These are phyloP conservation scores for Erythrophleum ivorense DNA, from an alignment of 331 rosid genomes.

Conservation along the genomic window DNA sequence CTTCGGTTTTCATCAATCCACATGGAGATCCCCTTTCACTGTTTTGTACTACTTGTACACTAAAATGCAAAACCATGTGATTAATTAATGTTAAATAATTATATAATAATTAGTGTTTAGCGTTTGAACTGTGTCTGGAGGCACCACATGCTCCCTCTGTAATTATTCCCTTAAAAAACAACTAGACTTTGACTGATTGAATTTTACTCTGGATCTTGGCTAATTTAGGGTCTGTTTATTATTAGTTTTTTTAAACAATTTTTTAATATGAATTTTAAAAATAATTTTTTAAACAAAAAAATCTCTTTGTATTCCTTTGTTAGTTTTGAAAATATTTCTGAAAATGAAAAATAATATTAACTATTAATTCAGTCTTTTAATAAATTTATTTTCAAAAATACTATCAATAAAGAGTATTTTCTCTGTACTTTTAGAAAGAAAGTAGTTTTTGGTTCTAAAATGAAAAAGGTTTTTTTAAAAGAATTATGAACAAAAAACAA, in stretches of 20 bases:
- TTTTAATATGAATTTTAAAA: background rate
- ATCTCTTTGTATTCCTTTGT: background rate
- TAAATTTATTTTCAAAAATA: too few relatives aligned
- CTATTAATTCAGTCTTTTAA: too few relatives aligned
- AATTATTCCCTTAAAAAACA: conserved; percentile 19
- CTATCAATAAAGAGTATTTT: too few relatives aligned
- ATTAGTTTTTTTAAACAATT: background rate
- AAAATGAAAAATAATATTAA: background rate
- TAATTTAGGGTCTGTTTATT: background rate
- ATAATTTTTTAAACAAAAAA: background rate
- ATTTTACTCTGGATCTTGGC: background rate
- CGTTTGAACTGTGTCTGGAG: background rate
- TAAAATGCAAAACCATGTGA: conserved; percentile 34
- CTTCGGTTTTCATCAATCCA: conserved; percentile 31
- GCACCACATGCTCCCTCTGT: conserved; percentile 13
- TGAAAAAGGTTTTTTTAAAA: too few relatives aligned
- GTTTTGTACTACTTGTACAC: background rate
- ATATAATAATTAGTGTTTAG: background rate
- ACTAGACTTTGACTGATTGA: background rate
- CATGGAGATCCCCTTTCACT: conserved; percentile 23
- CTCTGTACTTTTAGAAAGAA: too few relatives aligned
- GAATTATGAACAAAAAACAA: too few relatives aligned
- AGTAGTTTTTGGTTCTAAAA: too few relatives aligned
- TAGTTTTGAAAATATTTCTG: background rate
- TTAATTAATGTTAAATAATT: conserved; percentile 30